Base-by-base conservation (phyloP, 495 filamentous ascomycete genomes). In the Choiromyces venosus region DNA sequence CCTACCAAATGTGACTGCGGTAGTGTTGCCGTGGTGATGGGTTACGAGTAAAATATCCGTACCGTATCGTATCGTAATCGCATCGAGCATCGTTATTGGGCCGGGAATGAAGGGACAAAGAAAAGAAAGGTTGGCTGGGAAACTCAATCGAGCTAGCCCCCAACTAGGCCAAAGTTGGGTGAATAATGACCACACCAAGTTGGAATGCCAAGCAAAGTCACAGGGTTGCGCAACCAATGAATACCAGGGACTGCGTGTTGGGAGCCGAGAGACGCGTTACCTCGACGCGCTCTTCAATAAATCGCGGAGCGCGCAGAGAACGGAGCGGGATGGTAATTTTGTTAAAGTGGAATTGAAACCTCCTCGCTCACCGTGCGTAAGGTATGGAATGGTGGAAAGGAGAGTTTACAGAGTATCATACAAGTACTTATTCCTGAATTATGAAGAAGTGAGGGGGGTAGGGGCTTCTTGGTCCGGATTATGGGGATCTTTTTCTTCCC, bases 171-270 rank as follows among this genome's bases (percentile, higher is more conserved):
- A 29, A 12, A 61, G 52, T 4, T 61, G 52, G 52, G 16, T 0
- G 52, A 61, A 29, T 29, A 10, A 29, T 61, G 25, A 61, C 52
- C 25, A 8, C 52, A 61, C 52, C 52, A 4, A 3, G 52, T 61
- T 61, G 52, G 52, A 61, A 29, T 68, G 74, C 74, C 72, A 76
- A 74, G 74, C 38, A 68, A 46, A 61, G 73, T 52, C 66, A 66
- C 73, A 76, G 42, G 75, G 66, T 71, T 61, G 67, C 74, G 75
- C 74, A 77, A 77, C 67, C 72, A 76, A 76, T 76, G 71, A 70
- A 74, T 74, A 38, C 67, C 40, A 33, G 69, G 52, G 65, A 33
- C 73, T 77, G 73, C 75, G 76, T 68, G 75, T 68, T 68, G 68
- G 25, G 69, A 67, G 39, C 37, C 68, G 64, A 74, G 64, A 67